These are phyloP conservation scores for Euphorbia tirucalli DNA, from an alignment of 345 rosid genomes.

Conservation along the genomic window DNA sequence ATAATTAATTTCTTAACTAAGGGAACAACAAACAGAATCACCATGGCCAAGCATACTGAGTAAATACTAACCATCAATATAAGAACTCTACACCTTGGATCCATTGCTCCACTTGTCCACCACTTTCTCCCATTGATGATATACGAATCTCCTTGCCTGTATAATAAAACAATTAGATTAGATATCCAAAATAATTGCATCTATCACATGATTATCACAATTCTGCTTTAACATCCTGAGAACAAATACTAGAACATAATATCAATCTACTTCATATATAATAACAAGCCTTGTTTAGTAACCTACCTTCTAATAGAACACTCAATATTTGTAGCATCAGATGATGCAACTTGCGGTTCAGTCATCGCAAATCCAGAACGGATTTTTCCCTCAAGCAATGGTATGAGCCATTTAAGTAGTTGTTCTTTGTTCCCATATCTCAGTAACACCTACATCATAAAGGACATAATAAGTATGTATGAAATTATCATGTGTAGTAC, in stretches of 20 bases:
- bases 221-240: background rate
- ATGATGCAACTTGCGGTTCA: slow-evolving; percentile 97
- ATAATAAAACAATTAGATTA: slow-evolving; percentile 16
- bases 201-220: slow-evolving; percentile 1
- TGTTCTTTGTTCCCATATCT: slow-evolving; percentile 93
- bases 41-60: background rate
- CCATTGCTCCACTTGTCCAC: slow-evolving; percentile 99
- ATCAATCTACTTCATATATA: background rate
- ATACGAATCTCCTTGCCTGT: slow-evolving; percentile 79
- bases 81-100: slow-evolving; percentile 93
- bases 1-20: slow-evolving; percentile 7
- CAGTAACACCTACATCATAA: slow-evolving; percentile 59
- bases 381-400: slow-evolving; percentile 85
- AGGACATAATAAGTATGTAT: background rate
- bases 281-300: background rate
- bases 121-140: slow-evolving; percentile 88
- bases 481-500: background rate
- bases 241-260: background rate
- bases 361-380: slow-evolving; percentile 99
- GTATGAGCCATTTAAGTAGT: slow-evolving; percentile 78
- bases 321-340: slow-evolving; percentile 97
- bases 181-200: slow-evolving; percentile 9
- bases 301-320: slow-evolving; percentile 81
- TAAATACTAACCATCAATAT: slow-evolving; percentile 84
- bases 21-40: slow-evolving; percentile 10